phyloP scores from a whole-genome alignment of 2,329 filamentous ascomycete genomes.

The Bisporella sp. region DNA sequence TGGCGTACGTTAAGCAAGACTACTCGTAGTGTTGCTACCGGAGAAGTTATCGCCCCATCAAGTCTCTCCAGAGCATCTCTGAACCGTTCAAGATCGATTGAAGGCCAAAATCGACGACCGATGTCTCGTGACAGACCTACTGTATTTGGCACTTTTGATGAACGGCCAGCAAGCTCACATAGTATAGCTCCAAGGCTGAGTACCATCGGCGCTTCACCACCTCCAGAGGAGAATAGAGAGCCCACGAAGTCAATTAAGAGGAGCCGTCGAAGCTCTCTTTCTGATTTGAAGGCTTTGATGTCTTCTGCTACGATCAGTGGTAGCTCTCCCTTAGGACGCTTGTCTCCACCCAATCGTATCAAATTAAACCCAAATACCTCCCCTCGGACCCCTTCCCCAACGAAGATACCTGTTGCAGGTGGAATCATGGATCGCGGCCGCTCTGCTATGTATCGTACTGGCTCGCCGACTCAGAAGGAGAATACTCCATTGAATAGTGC shows the following conservation, averaged over 20 bases:
- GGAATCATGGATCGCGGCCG: slow-evolving; percentile 20
- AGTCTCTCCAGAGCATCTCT: slow-evolving; percentile 63
- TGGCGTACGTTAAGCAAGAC: slow-evolving; percentile 88
- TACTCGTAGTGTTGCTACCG: slow-evolving; percentile 51
- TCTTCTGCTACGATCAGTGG: slow-evolving; percentile 45
- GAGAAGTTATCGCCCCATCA: slow-evolving; percentile 40
- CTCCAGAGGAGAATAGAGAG: slow-evolving; percentile 36
- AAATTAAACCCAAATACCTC: slow-evolving; percentile 18
- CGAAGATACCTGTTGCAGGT: slow-evolving; percentile 22
- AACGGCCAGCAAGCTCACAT: slow-evolving; percentile 52
- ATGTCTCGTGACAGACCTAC: slow-evolving; percentile 54
- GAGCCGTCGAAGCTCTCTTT: slow-evolving; percentile 87
- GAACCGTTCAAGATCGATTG: slow-evolving; percentile 70
- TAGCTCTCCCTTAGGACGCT: slow-evolving; percentile 27
- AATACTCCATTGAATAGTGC: slow-evolving; percentile 12
- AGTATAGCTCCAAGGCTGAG: slow-evolving; percentile 26
- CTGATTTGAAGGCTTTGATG: slow-evolving; percentile 71
- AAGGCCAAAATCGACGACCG: slow-evolving; percentile 51
- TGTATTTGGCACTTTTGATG: slow-evolving; percentile 56
- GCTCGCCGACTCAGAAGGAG: slow-evolving; percentile 24
- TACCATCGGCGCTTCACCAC: slow-evolving; percentile 26
- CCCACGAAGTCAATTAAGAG: slow-evolving; percentile 47
- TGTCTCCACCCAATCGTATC: slow-evolving; percentile 8
- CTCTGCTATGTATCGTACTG: slow-evolving; percentile 15
- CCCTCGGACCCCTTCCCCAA: slow-evolving; percentile 26